A percentile compares a stretch with the other conserved stretches of the same genome.
Conservation (phyloP, 2,329 filamentous ascomycete species). For the Teratosphaeriaceae sp. region DNA sequence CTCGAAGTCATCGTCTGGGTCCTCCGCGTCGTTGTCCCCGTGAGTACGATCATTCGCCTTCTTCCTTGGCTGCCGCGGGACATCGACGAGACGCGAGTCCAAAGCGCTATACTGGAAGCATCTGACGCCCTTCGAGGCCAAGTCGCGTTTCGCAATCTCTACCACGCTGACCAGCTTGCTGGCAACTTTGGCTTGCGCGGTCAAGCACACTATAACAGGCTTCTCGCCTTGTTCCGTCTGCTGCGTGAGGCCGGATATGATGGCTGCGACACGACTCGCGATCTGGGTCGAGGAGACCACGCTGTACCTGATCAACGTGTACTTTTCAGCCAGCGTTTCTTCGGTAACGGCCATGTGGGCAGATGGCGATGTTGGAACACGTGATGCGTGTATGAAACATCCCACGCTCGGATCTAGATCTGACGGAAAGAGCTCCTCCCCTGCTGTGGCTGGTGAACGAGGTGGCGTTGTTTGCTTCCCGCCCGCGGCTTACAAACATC, state of each 20-base stretch:
- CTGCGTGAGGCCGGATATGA: conserved; percentile 18
- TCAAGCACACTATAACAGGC: conserved; percentile 34
- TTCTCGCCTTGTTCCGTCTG: conserved; percentile 2
- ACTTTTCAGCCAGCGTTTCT: conserved; percentile 12
- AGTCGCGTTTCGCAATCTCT: conserved; percentile 49
- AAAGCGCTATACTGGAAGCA: conserved; percentile 34
- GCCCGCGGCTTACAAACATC: too few species aligned
- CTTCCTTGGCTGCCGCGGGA: conserved; percentile 15
- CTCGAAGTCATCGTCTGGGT: conserved; percentile 23
- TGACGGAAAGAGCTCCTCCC: too few species aligned
- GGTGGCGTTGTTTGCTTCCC: too few species aligned
- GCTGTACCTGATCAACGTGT: conserved; percentile 19
- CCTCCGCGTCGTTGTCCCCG: conserved; percentile 17
- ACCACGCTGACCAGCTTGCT: conserved; percentile 62
- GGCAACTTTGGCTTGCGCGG: conserved; percentile 35
- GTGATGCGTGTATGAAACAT: background rate
- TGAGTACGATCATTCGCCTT: background rate
- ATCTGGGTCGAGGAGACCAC: conserved; percentile 26
- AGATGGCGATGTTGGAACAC: background rate
- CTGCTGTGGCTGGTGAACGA: too few species aligned
- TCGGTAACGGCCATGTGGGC: conserved; percentile 16
- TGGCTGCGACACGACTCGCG: conserved; percentile 21
- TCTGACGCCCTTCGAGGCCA: conserved; percentile 38
- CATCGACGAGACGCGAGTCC: conserved; percentile 18
- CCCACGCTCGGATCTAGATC: too few species aligned